Percentiles rank a stretch among this genome's conserved stretches.
phyloP scores from a whole-genome alignment of 192 early-diverging fungal species.

The Lunasporangiospora selenospora region DNA sequence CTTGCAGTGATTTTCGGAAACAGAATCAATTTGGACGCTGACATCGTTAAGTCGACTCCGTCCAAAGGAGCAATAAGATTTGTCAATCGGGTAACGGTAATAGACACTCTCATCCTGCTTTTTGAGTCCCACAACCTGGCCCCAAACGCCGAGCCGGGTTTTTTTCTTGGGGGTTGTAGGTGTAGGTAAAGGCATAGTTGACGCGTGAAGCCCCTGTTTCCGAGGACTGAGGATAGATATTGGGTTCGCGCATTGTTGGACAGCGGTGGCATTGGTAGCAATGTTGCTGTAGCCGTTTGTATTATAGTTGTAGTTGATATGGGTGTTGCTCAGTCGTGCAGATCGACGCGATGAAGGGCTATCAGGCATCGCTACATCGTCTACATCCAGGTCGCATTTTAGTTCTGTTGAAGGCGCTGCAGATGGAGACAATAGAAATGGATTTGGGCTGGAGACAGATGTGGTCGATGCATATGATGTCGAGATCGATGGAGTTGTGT shows the following conservation, averaged over 20 bases:
- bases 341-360: no score
- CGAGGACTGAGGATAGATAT: no score
- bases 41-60: conserved; percentile 21
- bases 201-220: no score
- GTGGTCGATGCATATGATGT: no score
- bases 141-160: conserved; percentile 19
- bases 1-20: conserved; percentile 37
- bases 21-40: conserved; percentile 27
- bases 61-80: conserved; percentile 40
- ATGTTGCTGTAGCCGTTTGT: conserved; percentile 1
- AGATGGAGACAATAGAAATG: no score
- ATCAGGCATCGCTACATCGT: no score
- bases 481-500: no score
- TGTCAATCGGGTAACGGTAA: conserved; percentile 39
- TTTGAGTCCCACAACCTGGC: conserved; percentile 25
- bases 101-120: conserved; percentile 25
- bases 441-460: no score
- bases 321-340: background rate
- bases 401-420: no score
- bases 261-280: background rate
- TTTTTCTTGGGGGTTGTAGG: conserved; percentile 23
- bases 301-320: background rate
- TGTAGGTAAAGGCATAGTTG: no score
- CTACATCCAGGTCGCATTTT: no score
- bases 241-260: background rate